Conservation (phyloP, 768 basidiomycete genomes). For the Boletus speciosus region DNA sequence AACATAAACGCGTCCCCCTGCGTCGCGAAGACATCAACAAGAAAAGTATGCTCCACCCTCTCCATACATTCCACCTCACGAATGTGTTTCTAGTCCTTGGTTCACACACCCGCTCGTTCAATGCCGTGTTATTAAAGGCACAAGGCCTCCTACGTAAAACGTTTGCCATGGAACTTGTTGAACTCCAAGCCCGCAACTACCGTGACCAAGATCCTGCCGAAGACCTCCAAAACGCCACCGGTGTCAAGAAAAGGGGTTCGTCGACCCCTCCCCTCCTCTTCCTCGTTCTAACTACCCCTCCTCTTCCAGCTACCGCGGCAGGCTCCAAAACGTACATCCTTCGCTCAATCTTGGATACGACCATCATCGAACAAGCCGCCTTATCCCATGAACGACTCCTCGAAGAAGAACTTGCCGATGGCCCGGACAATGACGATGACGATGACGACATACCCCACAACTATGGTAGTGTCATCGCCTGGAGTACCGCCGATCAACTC, state of each 20-base stretch:
- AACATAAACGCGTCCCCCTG: conserved; percentile 64
- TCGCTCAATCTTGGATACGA: conserved; percentile 64
- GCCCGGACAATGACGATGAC: conserved; percentile 44
- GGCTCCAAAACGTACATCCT: conserved; percentile 83
- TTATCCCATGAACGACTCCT: conserved; percentile 42
- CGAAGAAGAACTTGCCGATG: conserved; percentile 50
- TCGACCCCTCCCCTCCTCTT: not conserved
- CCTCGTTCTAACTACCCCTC: not conserved
- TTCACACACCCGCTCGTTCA: conserved; percentile 54
- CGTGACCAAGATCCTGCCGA: conserved; percentile 37
- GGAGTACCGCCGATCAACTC: conserved; percentile 66
- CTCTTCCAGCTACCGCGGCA: conserved; percentile 39
- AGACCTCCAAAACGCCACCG: conserved; percentile 49
- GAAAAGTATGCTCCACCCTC: conserved; percentile 50
- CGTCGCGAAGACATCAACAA: conserved; percentile 84
- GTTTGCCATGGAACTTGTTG: conserved; percentile 84
- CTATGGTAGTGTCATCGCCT: conserved; percentile 71
- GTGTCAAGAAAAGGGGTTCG: conserved; percentile 65
- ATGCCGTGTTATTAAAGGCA: conserved; percentile 57
- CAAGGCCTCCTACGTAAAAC: conserved; percentile 60
- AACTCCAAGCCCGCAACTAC: conserved; percentile 60
- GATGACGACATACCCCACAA: conserved; percentile 48
- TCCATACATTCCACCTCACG: not conserved
- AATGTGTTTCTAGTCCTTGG: conserved; percentile 40
- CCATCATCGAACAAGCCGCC: conserved; percentile 60